A percentile compares a stretch with the other conserved stretches of the same genome.
Conservation (phyloP, 2,329 filamentous ascomycete species). For the Aureobasidium sp. region DNA sequence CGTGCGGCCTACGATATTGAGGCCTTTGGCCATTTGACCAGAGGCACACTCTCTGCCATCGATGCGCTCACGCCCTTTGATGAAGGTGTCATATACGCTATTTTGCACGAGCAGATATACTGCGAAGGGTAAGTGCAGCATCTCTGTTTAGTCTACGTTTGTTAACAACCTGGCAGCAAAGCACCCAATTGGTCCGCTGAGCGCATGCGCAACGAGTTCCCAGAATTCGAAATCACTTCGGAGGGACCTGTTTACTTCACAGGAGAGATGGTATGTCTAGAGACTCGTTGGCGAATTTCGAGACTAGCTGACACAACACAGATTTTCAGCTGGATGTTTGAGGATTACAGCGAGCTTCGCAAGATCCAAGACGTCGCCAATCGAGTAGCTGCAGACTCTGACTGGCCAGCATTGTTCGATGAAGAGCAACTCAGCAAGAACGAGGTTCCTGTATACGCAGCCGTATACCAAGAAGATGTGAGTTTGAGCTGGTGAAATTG, state of each 20-base stretch:
- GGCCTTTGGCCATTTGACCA: constrained; percentile 65
- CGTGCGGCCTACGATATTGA: constrained; percentile 64
- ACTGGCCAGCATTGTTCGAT: constrained; percentile 74
- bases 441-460: constrained; percentile 76
- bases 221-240: constrained; percentile 39
- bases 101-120: constrained; percentile 85
- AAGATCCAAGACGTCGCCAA: constrained; percentile 60
- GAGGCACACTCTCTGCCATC: constrained; percentile 58
- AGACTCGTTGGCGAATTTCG: not conserved
- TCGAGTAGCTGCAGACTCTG: constrained; percentile 55
- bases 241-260: constrained; percentile 63
- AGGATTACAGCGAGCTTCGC: constrained; percentile 68
- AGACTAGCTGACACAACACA: constrained; percentile 16
- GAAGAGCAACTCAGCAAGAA: constrained; percentile 64
- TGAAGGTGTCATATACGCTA: constrained; percentile 68
- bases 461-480: constrained; percentile 58
- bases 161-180: constrained; percentile 18
- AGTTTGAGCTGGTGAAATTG: not conserved
- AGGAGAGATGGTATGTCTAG: constrained; percentile 63
- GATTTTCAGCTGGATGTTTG: constrained; percentile 76
- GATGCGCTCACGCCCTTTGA: constrained; percentile 65
- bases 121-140: constrained; percentile 49
- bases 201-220: constrained; percentile 46
- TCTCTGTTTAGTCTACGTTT: not conserved
- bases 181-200: constrained; percentile 69